Evolutionary conservation across 148 eudicot species (phyloP).

Genomic region (Camellia japonica): DNA sequence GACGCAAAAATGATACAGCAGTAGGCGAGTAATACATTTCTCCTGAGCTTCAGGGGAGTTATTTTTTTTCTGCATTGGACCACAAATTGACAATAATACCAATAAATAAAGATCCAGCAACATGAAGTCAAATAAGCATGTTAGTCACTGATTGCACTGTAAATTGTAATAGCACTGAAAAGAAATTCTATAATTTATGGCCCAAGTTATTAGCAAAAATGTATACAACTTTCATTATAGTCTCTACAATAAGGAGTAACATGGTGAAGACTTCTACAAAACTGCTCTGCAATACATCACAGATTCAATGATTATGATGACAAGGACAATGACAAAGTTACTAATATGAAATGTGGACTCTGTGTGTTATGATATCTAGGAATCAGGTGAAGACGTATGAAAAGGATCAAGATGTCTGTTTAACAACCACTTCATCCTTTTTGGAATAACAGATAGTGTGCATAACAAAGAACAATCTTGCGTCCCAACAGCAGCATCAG

Average conservation of each 20-base stretch:
- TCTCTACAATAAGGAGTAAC: not conserved
- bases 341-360: not conserved
- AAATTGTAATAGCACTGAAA: not conserved
- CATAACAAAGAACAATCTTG: not conserved
- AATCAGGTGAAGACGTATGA: not conserved
- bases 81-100: constrained; percentile 9
- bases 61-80: constrained; percentile 57
- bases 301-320: not conserved
- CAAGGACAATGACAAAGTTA: not conserved
- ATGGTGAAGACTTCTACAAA: not conserved
- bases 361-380: not conserved
- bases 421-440: not conserved
- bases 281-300: not conserved
- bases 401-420: not conserved
- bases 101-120: not conserved
- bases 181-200: not conserved
- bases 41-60: constrained; percentile 84
- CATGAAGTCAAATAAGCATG: not conserved
- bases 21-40: constrained; percentile 71
- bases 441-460: not conserved
- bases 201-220: too few species aligned
- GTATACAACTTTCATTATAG: not conserved
- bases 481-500: not conserved
- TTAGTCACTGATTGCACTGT: not conserved
- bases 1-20: constrained; percentile 87